Percentiles rank a stretch among this genome's conserved stretches.
phyloP scores from a whole-genome alignment of 306 rosid species.

The Trifolium pratense region DNA sequence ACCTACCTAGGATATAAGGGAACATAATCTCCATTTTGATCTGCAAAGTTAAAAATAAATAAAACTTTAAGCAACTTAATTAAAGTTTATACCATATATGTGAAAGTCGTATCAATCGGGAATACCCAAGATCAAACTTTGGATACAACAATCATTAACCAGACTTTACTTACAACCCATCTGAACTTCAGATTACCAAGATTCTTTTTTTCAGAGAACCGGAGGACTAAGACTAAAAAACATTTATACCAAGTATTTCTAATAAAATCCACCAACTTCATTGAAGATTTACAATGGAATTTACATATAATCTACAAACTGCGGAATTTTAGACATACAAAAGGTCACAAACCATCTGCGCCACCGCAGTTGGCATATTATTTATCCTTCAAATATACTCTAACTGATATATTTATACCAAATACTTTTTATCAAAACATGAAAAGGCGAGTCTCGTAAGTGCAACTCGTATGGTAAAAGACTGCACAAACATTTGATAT shows the following conservation, averaged over 20 bases:
- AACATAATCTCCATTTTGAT: slow-evolving; percentile 55
- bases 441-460: neutral
- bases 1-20: slow-evolving; percentile 65
- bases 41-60: slow-evolving; percentile 48
- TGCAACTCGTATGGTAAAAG: too few relatives aligned
- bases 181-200: too few relatives aligned
- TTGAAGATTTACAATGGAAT: neutral
- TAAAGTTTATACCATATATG: neutral
- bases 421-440: neutral
- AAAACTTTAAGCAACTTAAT: slow-evolving; percentile 15
- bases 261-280: neutral
- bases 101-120: neutral
- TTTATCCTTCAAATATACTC: neutral
- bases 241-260: neutral
- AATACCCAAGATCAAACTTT: neutral
- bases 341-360: neutral
- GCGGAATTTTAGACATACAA: neutral
- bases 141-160: neutral
- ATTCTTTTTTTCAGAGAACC: too few relatives aligned
- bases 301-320: neutral
- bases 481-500: too few relatives aligned
- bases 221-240: too few relatives aligned
- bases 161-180: neutral
- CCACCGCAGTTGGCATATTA: neutral
- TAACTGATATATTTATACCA: neutral